Base-by-base conservation (phyloP, 1,284 basidiomycete species). In the Dichomitus squalens region DNA sequence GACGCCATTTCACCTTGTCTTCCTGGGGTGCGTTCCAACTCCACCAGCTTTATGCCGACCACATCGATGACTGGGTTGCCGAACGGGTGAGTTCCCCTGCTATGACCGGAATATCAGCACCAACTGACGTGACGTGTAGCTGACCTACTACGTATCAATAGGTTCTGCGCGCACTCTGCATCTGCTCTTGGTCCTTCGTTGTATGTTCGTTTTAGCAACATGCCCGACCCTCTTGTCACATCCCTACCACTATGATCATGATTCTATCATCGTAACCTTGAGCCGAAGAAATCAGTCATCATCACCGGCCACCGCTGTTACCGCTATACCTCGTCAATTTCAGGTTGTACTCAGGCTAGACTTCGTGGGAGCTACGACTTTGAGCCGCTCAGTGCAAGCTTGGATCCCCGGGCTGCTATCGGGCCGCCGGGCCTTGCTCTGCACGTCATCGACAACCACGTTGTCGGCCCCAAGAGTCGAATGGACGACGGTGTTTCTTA, bases 81-180 rank as follows among this genome's bases (percentile, higher is more conserved):
- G 78, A 82, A 57, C 73, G 80, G 72, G 79, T 78, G 36, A 58
- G 73, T 64, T 9, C 18, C 35, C 9, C 50, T 49, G 35, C 14
- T 8, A 1, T 21, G n/a, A n/a, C n/a, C n/a, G n/a, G n/a, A n/a
- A n/a, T 12, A 18, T 21, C 0, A 12, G n/a, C 9, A 8, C 25
- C 29, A 8, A 16, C 31, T 53, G 18, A 56, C 8, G n/a, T 25
- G 12, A 35, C 40, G 52, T 46, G 7, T 51, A 86, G 76, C 71
- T 88, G 41, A 86, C 86, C 39, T 86, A 87, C 59, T 89, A 84
- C 64, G 79, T 90, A 62, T 82, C 83, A 51, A 73, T 83, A 63
- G 80, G 81, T 21, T 73, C 74, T 39, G 67, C 76, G 23, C 78
- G 87, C 7, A 83, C 82, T 4, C 52, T 79, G 33, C 72, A 83